These are phyloP conservation scores for Scutellaria baicalensis DNA, from an alignment of 257 asterid species.

Conservation along the genomic window DNA sequence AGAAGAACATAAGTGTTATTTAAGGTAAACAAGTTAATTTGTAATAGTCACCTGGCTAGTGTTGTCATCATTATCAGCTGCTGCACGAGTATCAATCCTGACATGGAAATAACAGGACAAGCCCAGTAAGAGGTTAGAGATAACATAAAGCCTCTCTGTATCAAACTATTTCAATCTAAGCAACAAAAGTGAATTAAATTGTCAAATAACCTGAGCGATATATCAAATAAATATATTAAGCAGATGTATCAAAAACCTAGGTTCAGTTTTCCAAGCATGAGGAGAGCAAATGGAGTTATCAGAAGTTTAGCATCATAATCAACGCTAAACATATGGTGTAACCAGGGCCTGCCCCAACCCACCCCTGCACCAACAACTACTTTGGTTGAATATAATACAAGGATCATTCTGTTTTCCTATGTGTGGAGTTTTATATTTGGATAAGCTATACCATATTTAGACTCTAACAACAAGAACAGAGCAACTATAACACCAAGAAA, in stretches of 20 bases:
- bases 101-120: slow-evolving; percentile 1
- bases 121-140: background rate
- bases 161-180: background rate
- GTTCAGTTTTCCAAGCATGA: background rate
- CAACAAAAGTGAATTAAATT: background rate
- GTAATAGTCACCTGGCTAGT: slow-evolving; percentile 29
- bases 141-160: background rate
- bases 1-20: background rate
- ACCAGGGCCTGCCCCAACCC: background rate
- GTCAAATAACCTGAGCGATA: background rate
- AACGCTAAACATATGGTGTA: background rate
- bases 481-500: background rate
- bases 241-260: background rate
- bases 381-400: background rate
- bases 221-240: background rate
- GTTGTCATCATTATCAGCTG: slow-evolving; percentile 25
- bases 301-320: background rate
- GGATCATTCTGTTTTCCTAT: background rate
- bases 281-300: background rate
- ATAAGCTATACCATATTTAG: background rate
- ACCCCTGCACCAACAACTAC: background rate
- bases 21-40: background rate
- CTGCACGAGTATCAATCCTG: slow-evolving; percentile 27
- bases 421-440: background rate
- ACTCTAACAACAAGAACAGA: background rate